Conservation (phyloP, 805 yeast species). For the Candida insectorum region DNA sequence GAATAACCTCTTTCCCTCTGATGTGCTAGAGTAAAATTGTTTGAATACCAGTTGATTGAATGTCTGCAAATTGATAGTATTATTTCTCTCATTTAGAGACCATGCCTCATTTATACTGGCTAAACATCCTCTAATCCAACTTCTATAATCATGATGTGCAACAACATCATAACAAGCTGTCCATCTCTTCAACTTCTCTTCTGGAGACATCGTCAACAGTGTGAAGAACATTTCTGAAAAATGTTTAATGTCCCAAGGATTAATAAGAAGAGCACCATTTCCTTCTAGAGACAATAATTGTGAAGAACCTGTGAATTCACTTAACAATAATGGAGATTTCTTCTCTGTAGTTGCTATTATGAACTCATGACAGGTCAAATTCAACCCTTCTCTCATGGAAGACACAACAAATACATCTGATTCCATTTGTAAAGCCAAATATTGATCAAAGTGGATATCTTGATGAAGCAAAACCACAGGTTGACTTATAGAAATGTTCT, state of each 20-base stretch:
- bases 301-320: constrained; percentile 96
- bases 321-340: constrained; percentile 77
- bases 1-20: constrained; percentile 37
- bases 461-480: constrained; percentile 88
- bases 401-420: constrained; percentile 88
- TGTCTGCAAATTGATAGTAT: constrained; percentile 21
- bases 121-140: constrained; percentile 67
- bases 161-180: constrained; percentile 55
- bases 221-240: constrained; percentile 60
- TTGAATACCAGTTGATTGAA: constrained; percentile 33
- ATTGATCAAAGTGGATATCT: constrained; percentile 86
- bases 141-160: constrained; percentile 61
- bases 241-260: constrained; percentile 83
- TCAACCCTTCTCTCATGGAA: constrained; percentile 95
- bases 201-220: constrained; percentile 62
- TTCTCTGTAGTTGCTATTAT: constrained; percentile 67
- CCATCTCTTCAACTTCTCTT: constrained; percentile 66
- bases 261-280: constrained; percentile 70
- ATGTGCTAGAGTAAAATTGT: constrained; percentile 22
- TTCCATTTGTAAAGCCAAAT: constrained; percentile 78
- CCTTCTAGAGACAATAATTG: constrained; percentile 53
- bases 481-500: constrained; percentile 67
- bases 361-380: constrained; percentile 93
- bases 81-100: constrained; percentile 27
- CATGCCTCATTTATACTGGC: constrained; percentile 46